Percentiles rank a stretch among this genome's conserved stretches.
phyloP scores from a whole-genome alignment of 139 green algal genomes.

The Tetradesmus lagerheimii region DNA sequence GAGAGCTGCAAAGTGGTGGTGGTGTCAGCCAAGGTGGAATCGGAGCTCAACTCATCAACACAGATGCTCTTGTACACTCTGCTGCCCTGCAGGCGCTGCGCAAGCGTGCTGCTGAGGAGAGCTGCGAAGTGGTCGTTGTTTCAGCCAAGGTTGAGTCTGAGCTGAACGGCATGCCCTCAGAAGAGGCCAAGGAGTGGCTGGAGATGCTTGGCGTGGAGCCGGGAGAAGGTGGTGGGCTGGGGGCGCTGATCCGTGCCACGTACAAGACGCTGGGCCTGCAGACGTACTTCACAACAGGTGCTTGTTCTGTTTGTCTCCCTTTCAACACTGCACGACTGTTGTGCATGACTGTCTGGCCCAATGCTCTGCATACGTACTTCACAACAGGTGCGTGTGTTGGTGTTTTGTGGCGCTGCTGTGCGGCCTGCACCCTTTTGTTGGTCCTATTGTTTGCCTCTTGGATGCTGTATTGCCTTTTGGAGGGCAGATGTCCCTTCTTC shows the following conservation, averaged over 20 bases:
- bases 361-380: no score
- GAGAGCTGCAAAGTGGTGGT: slow-evolving; percentile 80
- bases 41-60: slow-evolving; percentile 96
- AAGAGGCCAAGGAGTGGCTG: slow-evolving; percentile 93
- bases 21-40: slow-evolving; percentile 78
- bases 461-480: no score
- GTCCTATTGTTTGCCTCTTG: no score
- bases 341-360: no score
- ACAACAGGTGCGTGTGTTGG: no score
- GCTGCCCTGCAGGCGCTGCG: slow-evolving; percentile 64
- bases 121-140: slow-evolving; percentile 75
- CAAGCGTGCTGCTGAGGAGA: slow-evolving; percentile 70
- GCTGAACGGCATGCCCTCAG: slow-evolving; percentile 88
- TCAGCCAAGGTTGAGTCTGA: slow-evolving; percentile 87
- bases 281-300: slow-evolving; percentile 98
- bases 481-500: no score
- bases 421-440: no score
- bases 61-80: no score
- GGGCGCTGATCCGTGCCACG: slow-evolving; percentile 71
- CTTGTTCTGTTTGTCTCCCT: not conserved
- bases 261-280: slow-evolving; percentile 93
- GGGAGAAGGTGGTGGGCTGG: slow-evolving; percentile 87
- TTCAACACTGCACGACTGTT: no score
- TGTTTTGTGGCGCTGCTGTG: no score
- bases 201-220: slow-evolving; percentile 85